Conservation (phyloP, 768 basidiomycete genomes). For the Collybiopsis luxurians region DNA sequence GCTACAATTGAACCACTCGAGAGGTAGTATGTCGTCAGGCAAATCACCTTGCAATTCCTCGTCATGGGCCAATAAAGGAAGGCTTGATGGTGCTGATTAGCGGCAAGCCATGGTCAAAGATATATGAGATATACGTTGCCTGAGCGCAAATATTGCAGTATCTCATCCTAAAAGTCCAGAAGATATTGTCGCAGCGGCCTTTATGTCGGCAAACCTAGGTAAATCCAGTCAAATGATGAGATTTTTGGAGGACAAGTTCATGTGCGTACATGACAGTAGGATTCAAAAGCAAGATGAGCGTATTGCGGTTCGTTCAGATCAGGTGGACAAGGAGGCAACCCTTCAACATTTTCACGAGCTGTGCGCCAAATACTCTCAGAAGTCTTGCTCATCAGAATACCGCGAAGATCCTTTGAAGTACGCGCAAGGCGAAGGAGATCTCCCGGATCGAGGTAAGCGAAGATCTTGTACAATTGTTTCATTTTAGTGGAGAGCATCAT, state of each 20-base stretch:
- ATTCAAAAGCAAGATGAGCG: slow-evolving; percentile 50
- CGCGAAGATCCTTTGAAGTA: slow-evolving; percentile 46
- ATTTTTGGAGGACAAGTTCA: not conserved
- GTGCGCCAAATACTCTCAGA: slow-evolving; percentile 47
- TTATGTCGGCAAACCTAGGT: slow-evolving; percentile 28
- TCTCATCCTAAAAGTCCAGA: slow-evolving; percentile 28
- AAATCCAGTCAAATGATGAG: slow-evolving; percentile 4
- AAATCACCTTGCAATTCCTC: no score
- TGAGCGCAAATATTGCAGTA: slow-evolving; percentile 28
- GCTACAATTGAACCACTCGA: no score
- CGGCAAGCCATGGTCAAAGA: no score
- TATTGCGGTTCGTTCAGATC: slow-evolving; percentile 50
- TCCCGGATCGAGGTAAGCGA: slow-evolving; percentile 44
- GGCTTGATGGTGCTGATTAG: no score
- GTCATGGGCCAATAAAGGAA: no score
- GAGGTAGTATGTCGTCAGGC: no score
- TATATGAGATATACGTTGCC: no score
- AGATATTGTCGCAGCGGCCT: slow-evolving; percentile 23
- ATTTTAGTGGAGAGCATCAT: not conserved
- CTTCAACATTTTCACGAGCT: slow-evolving; percentile 37
- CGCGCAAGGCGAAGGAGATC: slow-evolving; percentile 52
- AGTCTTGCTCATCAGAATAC: slow-evolving; percentile 44
- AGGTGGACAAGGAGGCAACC: slow-evolving; percentile 45
- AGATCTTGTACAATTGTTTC: slow-evolving; percentile 34
- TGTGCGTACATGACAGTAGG: slow-evolving; percentile 46